These are phyloP conservation scores for Lipomyces sp. DNA, from an alignment of 805 yeast species.

Conservation along the genomic window DNA sequence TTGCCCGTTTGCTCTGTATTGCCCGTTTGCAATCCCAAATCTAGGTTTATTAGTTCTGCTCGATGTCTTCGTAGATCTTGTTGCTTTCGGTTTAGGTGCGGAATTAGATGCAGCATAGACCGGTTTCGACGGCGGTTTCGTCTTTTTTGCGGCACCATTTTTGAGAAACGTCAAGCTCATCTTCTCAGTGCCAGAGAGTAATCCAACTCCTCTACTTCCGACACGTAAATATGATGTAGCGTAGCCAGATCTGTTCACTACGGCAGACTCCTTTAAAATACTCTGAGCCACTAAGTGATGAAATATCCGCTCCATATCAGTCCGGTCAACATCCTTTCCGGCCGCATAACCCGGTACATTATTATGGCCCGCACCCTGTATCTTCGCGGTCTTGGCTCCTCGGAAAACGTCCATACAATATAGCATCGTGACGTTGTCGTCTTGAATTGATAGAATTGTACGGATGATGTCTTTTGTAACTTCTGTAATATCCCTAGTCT, in stretches of 20 bases:
- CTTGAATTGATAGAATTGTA: slow-evolving; percentile 61
- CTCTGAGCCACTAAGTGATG: slow-evolving; percentile 73
- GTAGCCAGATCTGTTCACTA: slow-evolving; percentile 77
- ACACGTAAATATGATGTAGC: slow-evolving; percentile 72
- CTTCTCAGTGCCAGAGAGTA: slow-evolving; percentile 22
- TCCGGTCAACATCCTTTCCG: slow-evolving; percentile 67
- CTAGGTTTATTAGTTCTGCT: neutral
- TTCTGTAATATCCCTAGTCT: slow-evolving; percentile 69
- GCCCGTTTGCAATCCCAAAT: neutral
- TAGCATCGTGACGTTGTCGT: slow-evolving; percentile 67
- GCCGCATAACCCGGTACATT: slow-evolving; percentile 65
- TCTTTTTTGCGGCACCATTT: neutral
- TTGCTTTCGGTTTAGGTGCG: neutral
- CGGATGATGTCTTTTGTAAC: slow-evolving; percentile 63
- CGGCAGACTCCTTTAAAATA: slow-evolving; percentile 70
- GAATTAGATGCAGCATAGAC: neutral
- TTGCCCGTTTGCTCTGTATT: neutral
- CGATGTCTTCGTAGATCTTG: slow-evolving; percentile 8
- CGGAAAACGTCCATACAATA: slow-evolving; percentile 83
- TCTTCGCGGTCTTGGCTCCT: slow-evolving; percentile 69
- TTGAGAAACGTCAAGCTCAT: slow-evolving; percentile 29
- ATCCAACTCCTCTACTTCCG: slow-evolving; percentile 49
- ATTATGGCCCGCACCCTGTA: slow-evolving; percentile 67
- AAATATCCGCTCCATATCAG: slow-evolving; percentile 79
- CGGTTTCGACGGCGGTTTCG: slow-evolving; percentile 9